Conservation (phyloP, 2,329 filamentous ascomycete species). For the Westerdykella ornata region DNA sequence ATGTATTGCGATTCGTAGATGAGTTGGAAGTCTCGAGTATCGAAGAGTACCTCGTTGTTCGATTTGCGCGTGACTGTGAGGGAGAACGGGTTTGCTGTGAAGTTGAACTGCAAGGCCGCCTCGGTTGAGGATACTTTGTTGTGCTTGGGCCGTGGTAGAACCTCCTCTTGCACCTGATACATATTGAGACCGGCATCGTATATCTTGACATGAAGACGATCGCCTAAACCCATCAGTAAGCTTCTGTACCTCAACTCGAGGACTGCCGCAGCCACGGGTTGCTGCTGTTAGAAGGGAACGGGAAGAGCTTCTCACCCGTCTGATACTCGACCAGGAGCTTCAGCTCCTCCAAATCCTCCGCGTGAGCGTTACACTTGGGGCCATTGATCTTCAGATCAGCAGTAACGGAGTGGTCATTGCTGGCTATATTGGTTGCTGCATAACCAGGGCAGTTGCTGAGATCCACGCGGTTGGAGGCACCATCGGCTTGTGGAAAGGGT, state of each 20-base stretch:
- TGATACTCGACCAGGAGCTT: slow-evolving; percentile 57
- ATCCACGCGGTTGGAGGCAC: slow-evolving; percentile 8
- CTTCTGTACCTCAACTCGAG: not conserved
- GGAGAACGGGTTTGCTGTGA: slow-evolving; percentile 55
- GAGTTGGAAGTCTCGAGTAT: slow-evolving; percentile 59
- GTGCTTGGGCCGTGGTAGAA: slow-evolving; percentile 55
- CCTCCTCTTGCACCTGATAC: slow-evolving; percentile 66
- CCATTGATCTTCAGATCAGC: slow-evolving; percentile 67
- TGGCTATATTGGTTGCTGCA: slow-evolving; percentile 53
- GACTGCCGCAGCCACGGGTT: not conserved
- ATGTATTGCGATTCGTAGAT: slow-evolving; percentile 76
- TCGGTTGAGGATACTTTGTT: slow-evolving; percentile 26
- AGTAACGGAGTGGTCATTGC: slow-evolving; percentile 52
- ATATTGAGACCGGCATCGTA: slow-evolving; percentile 62
- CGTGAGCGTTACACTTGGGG: slow-evolving; percentile 55
- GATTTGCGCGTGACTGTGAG: slow-evolving; percentile 57
- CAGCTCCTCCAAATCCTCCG: slow-evolving; percentile 51
- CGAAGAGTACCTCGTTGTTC: slow-evolving; percentile 57
- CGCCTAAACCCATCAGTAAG: slow-evolving; percentile 41
- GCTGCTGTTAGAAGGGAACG: no score
- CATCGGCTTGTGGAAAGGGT: not conserved
- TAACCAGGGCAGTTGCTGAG: slow-evolving; percentile 58
- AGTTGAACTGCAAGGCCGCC: slow-evolving; percentile 50
- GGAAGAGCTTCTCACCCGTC: slow-evolving; percentile 41
- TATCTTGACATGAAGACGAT: slow-evolving; percentile 68